Evolutionary conservation across 768 basidiomycete genomes (phyloP), one percentile per base, ranked within the genome.

Genomic region (Glaciozyma martinii): DNA sequence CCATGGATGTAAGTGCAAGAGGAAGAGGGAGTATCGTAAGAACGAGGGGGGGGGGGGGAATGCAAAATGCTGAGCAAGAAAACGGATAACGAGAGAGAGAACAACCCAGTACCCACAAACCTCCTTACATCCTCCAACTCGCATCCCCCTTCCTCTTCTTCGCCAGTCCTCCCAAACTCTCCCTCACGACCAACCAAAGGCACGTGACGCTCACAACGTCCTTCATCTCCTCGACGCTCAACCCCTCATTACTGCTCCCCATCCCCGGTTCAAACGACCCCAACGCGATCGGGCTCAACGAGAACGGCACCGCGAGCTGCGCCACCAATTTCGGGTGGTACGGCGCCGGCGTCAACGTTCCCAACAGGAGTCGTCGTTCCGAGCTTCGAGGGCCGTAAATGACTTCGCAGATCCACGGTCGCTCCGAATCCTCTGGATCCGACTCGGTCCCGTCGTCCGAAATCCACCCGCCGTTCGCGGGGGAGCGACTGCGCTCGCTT

Each of bases 301-400:
- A 87, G 78, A 87, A 92, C 30, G 93, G 90, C 59, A 94, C 83
- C 76, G 91, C 91, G 71, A 97, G 81, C 78, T 92, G 84, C 44
- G 86, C 87, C 50, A 98, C 87, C 27, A 97, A 87, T 75, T 93
- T 91, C 13, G 93, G 93, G 76, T 98, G 93, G 75, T 98, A 92
- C 29, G 92, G 93, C 12, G 90, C 90, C 29, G 93, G 93, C 18
- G 85, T 85, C 42, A 97, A 81, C 40, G 88, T 90, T 23, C 85
- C 93, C 16, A 93, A 84, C 74, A 89, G 87, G 43, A 90, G 54
- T 2, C 64, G 9, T 43, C 46, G 27, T 2, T 23, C 5, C 15
- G 40, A 13, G 13, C 27, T 5, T 30, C 9, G 54, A 33, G 25
- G 61, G 27, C 85, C 82, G 42, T 87, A 79, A 65, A 85, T 83